Base-by-base conservation (phyloP, 768 basidiomycete species). In the Naganishia randhawae region DNA sequence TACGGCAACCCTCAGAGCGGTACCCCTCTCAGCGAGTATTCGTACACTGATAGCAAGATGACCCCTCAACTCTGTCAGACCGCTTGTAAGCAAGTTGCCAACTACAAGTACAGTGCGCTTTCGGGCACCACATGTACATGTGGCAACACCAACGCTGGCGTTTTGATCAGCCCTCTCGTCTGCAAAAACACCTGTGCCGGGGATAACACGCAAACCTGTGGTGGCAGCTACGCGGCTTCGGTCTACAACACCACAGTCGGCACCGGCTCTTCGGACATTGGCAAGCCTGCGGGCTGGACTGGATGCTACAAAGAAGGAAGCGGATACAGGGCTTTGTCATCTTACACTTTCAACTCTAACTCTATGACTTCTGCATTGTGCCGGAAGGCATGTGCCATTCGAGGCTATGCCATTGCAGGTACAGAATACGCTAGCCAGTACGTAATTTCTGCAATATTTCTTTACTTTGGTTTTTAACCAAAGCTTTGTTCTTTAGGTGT, bases 61-160 rank as follows among this genome's bases (percentile, higher is more conserved):
- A 74, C 75, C 2, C 57, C 75, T 37, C 63, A 62, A 16, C 69
- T 76, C 10, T 78, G 74, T 71, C 75, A 74, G 65, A 69, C 73
- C 29, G 69, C 72, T 9, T 78, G 77, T 62, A 62, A 68, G 64
- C 64, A 68, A 70, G 61, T 72, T 71, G 17, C 70, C 55, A 68
- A 61, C 69, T 61, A 61, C 25, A 35, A 41, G 57, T 61, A 25
- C 37, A 61, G 57, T 39, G 57, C 57, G 22, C 19, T 61, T 29
- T 39, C 35, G 0, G 76, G 73, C 13, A 75, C 74, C 64, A 63
- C 51, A 5, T 79, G 78, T 66, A 50, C 52, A 7, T 79, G 78
- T 69, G 73, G 71, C 27, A 69, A 69, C 67, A 37, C 41, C 22
- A 57, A 37, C 68, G 71, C 63, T 45, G 67, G 67, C 7, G 27